phyloP scores from a whole-genome alignment of 78 protist species.

The Dictyostelium brefeldianum region DNA sequence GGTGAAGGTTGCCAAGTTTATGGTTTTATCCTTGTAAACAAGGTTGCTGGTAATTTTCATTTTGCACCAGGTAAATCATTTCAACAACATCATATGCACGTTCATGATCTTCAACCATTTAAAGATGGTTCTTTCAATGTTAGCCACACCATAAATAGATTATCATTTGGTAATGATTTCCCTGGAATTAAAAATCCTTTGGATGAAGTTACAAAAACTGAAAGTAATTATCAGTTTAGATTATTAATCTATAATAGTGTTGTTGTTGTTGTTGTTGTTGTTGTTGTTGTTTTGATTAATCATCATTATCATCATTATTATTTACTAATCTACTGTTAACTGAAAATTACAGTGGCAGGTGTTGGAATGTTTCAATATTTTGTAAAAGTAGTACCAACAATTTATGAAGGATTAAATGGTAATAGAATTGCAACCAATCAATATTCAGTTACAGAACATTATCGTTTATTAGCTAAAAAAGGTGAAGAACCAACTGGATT shows the following conservation, averaged over 20 bases:
- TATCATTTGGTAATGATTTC: conserved; percentile 92
- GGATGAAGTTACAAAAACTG: conserved; percentile 77
- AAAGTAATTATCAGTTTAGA: conserved; percentile 7
- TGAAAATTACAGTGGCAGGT: conserved; percentile 25
- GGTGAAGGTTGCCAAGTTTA: conserved; percentile 94
- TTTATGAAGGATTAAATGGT: conserved; percentile 67
- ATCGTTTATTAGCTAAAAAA: conserved; percentile 46
- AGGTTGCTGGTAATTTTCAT: conserved; percentile 96
- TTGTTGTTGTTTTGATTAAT: no score
- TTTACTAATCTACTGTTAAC: not conserved
- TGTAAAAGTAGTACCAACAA: conserved; percentile 96
- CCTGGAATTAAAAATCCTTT: conserved; percentile 94
- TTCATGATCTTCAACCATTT: conserved; percentile 88
- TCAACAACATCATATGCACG: conserved; percentile 82
- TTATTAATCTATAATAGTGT: no score
- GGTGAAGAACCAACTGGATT: conserved; percentile 83
- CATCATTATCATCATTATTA: not conserved
- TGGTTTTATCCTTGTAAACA: conserved; percentile 89
- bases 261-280: no score
- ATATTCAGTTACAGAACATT: conserved; percentile 93
- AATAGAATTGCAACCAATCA: conserved; percentile 91
- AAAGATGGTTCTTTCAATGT: conserved; percentile 83
- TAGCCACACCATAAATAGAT: conserved; percentile 85
- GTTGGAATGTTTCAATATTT: conserved; percentile 93
- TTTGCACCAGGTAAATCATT: conserved; percentile 92